Evolutionary conservation across 1,139 yeast species (phyloP), one percentile per base, ranked within the genome.

Genomic region (Protomyces pachydermus): DNA sequence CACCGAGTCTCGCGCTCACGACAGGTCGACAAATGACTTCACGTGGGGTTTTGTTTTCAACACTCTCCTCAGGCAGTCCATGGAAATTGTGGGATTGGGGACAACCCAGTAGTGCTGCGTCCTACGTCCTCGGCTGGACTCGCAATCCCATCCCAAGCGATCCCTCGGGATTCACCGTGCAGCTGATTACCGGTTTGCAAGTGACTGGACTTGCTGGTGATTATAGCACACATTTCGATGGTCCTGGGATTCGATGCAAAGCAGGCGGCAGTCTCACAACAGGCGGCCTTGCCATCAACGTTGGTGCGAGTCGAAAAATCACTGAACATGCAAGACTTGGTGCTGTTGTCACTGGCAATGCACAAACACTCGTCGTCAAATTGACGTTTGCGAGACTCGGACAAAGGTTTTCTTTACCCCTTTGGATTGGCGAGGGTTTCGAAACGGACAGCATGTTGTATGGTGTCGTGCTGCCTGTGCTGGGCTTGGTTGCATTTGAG

Each of bases 1-100:
- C 66, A 8, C 66, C 66, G 14, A 56, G 60, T 14, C n/a, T 64
- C 9, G 54, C 61, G 16, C 23, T 64, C 20, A 60, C 64, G 38
- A 42, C 58, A 35, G 66, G 66, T 4, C 55, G 54, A 9, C 54
- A 53, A 32, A 55, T 64, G 37, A 64, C 66, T n/a, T 52, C 51
- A n/a, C 60, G 61, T 5, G 64, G 60, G 1, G 53, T 54, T 14
- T 51, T 56, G 20, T 35, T 64, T 39, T 54, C 56, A 14, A 60
- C 64, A 18, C 53, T 58, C 23, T 23, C 54, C 9, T 52, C 60
- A n/a, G 66, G 66, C 28, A 32, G 32, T 20, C 62, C 62, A 10
- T 58, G 62, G 62, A 58, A 58, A 34, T 34, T 58, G 8, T 55
- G 56, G 25, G 52, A 51, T 18, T 58, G 62, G 62, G 62, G 62